Evolutionary conservation across 1,139 yeast genomes (phyloP), one percentile per base, ranked within the genome.

Genomic region (Taphrina betulina): DNA sequence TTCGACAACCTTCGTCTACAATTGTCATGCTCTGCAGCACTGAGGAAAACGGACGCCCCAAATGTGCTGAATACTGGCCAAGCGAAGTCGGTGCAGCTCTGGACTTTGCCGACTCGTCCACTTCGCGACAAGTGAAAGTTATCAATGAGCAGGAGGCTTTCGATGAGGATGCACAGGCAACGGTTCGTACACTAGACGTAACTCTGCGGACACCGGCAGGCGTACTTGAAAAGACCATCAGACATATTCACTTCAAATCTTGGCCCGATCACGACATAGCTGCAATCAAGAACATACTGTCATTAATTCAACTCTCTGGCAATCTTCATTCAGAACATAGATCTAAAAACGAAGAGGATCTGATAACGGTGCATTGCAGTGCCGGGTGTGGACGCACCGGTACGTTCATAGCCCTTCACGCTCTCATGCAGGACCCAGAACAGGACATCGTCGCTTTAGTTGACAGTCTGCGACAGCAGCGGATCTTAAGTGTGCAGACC

Each of bases 321-420:
- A 53, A 61, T 5, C 72, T 69, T 3, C 68, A 71, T 60, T 58
- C 63, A 8, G 14, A 20, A 20, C 14, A 16, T 17, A 14, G 7
- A 22, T n/a, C 38, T 5, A 8, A 24, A 16, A 4, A 5, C 4
- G 31, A 22, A n/a, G 17, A 54, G 5, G 40, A 23, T 5, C 79
- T 80, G 2, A 61, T 75, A 22, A 66, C 78, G 17, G 82, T 84
- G 1, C 95, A 85, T 66, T 85, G 95, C 64, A 83, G 92, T 1
- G 95, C 95, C 0, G 95, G 95, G 0, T 89, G 86, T 19, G 95
- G 95, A 3, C 72, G 95, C 58, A 81, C 94, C 0, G 95, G 95
- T 1, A 85, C 94, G 0, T 85, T 81, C 64, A 79, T 86, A 20
- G 81, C 86, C 1, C 67, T 83, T 51, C 90, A 85, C 65, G 78